Conservation (phyloP, 2,329 filamentous ascomycete genomes). For the Cryphonectria nitschkei region DNA sequence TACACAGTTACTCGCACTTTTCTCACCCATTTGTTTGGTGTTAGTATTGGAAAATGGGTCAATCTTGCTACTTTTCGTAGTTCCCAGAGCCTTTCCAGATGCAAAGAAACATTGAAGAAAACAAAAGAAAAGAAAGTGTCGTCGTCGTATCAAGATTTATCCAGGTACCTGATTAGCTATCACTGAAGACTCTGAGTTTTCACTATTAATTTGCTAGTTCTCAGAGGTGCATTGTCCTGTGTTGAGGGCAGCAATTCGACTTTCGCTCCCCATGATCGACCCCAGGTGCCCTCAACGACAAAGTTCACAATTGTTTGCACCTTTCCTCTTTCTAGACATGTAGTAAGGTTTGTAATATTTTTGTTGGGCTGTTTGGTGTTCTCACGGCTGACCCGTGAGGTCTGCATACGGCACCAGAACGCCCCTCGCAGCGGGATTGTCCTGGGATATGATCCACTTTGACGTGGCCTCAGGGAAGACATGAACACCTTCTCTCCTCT, state of each 20-base stretch:
- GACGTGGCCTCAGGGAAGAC: not conserved
- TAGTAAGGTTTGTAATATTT: not conserved
- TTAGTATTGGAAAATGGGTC: too few species aligned
- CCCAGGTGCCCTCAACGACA: not conserved
- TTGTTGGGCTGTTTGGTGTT: not conserved
- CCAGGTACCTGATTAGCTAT: too few species aligned
- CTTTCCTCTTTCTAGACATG: not conserved
- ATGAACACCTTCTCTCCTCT: not conserved
- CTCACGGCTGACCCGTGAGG: not conserved
- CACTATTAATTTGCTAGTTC: not conserved
- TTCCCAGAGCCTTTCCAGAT: not conserved
- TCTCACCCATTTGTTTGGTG: not conserved
- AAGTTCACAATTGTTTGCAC: not conserved
- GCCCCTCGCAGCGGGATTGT: not conserved
- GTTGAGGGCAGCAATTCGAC: too few species aligned
- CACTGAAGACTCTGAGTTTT: too few species aligned
- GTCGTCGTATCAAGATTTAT: not conserved
- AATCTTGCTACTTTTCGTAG: too few species aligned
- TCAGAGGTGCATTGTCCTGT: not conserved
- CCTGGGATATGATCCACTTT: not conserved
- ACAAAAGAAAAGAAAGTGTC: not conserved
- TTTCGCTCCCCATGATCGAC: too few species aligned
- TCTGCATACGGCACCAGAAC: not conserved
- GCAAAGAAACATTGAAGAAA: not conserved
- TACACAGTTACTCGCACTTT: not conserved